These are phyloP conservation scores for Torulaspora delbrueckii DNA, from an alignment of 805 yeast genomes.

Conservation along the genomic window DNA sequence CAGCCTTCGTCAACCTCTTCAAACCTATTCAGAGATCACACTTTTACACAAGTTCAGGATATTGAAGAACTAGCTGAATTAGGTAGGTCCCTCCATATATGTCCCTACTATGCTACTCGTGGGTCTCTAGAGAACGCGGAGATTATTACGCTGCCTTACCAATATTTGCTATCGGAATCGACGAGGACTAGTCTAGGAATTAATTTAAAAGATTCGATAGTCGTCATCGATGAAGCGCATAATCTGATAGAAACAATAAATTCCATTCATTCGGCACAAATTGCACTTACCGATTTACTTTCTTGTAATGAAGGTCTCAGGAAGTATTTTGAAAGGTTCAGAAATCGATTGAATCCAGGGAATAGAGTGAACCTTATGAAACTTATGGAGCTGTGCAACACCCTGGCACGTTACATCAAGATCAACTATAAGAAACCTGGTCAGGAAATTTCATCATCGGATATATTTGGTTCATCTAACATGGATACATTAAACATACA, in stretches of 20 bases:
- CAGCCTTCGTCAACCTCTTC: constrained; percentile 39
- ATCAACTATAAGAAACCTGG: constrained; percentile 46
- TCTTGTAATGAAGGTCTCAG: constrained; percentile 46
- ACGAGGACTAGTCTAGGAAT: constrained; percentile 58
- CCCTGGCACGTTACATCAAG: constrained; percentile 47
- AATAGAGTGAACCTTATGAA: constrained; percentile 69
- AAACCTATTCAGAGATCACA: constrained; percentile 50
- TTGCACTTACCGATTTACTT: constrained; percentile 47
- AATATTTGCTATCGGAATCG: constrained; percentile 56
- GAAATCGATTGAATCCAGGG: constrained; percentile 59
- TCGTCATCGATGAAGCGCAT: constrained; percentile 91
- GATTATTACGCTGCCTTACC: constrained; percentile 81
- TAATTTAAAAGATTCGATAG: constrained; percentile 56
- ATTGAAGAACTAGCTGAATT: constrained; percentile 69
- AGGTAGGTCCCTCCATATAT: constrained; percentile 53
- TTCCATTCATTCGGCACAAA: constrained; percentile 57
- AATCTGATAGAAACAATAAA: constrained; percentile 75
- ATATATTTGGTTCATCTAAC: constrained; percentile 53
- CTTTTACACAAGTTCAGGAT: constrained; percentile 56
- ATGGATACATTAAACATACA: constrained; percentile 70
- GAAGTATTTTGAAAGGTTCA: constrained; percentile 54
- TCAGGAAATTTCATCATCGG: constrained; percentile 43
- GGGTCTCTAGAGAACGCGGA: constrained; percentile 57
- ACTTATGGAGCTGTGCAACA: constrained; percentile 50
- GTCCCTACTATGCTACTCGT: constrained; percentile 81